These are phyloP conservation scores for Pezicula carpinea DNA, from an alignment of 2,329 filamentous ascomycete genomes.

Conservation along the genomic window DNA sequence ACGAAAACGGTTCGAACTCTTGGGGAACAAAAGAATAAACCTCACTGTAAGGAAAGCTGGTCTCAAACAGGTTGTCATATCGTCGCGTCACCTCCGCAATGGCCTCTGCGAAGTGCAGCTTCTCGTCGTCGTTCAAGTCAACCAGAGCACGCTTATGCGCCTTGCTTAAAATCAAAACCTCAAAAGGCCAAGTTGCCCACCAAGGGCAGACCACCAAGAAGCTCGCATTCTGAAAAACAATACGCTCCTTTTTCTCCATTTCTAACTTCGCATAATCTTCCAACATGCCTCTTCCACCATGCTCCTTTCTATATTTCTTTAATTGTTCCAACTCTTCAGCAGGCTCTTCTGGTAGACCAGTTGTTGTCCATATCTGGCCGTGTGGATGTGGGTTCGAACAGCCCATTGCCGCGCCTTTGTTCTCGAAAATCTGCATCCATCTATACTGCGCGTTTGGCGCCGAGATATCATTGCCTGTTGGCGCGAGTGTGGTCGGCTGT, in stretches of 20 bases:
- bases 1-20: not conserved
- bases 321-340: slow-evolving; percentile 73
- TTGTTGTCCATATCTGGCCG: slow-evolving; percentile 95
- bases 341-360: slow-evolving; percentile 84
- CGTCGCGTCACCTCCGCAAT: slow-evolving; percentile 84
- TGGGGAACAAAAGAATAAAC: too few species aligned
- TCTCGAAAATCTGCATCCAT: slow-evolving; percentile 99
- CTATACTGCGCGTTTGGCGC: slow-evolving; percentile 72
- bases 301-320: slow-evolving; percentile 69
- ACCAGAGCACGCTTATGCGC: slow-evolving; percentile 79
- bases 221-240: slow-evolving; percentile 80
- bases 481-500: slow-evolving; percentile 37
- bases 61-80: slow-evolving; percentile 97
- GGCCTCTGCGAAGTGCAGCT: slow-evolving; percentile 70
- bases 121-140: slow-evolving; percentile 71
- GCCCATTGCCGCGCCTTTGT: slow-evolving; percentile 96
- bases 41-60: slow-evolving; percentile 88
- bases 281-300: slow-evolving; percentile 71
- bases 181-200: slow-evolving; percentile 98
- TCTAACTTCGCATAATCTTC: slow-evolving; percentile 86
- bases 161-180: slow-evolving; percentile 85
- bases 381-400: slow-evolving; percentile 98
- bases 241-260: slow-evolving; percentile 72
- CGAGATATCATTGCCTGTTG: slow-evolving; percentile 33
- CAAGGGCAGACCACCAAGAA: slow-evolving; percentile 92